Conservation (phyloP, 2,329 filamentous ascomycete genomes). For the Alternaria sp. region DNA sequence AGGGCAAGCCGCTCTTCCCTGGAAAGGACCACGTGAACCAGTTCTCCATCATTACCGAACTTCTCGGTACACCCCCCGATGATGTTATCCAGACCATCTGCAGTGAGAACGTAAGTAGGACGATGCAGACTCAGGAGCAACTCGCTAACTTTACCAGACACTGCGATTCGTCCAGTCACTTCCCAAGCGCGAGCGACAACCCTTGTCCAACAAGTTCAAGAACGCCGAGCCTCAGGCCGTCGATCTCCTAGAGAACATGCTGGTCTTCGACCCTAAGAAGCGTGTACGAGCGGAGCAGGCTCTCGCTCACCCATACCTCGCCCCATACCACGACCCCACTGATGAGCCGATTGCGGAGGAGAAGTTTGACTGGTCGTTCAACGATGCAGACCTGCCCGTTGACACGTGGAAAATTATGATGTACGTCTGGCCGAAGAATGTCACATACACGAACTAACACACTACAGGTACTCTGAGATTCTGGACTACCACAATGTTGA, state of each 20-base stretch:
- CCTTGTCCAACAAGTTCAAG: constrained; percentile 88
- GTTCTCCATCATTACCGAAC: constrained; percentile 98
- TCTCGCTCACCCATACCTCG: constrained; percentile 90
- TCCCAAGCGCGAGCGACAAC: constrained; percentile 91
- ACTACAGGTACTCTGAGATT: constrained; percentile 91
- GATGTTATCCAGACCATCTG: constrained; percentile 99
- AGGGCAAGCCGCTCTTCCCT: constrained; percentile 97
- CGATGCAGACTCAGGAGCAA: no score
- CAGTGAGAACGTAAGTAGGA: constrained; percentile 81
- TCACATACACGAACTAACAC: constrained; percentile 24
- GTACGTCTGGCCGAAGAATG: constrained; percentile 59
- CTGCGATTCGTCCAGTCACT: constrained; percentile 97
- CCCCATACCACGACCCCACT: constrained; percentile 95
- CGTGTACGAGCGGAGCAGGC: constrained; percentile 87
- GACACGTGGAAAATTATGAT: constrained; percentile 99
- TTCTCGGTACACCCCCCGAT: constrained; percentile 94
- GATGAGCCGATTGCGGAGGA: constrained; percentile 96
- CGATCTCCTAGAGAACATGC: constrained; percentile 93
- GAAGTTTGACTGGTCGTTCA: constrained; percentile 99
- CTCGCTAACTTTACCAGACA: constrained; percentile 66
- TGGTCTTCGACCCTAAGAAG: constrained; percentile 98
- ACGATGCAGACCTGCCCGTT: constrained; percentile 94
- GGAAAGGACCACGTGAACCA: constrained; percentile 99
- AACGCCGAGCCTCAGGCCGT: constrained; percentile 91
- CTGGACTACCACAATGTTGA: constrained; percentile 98